Evolutionary conservation across 148 eudicot genomes (phyloP), one percentile per base, ranked within the genome.

Genomic region (Diospyros lotus): DNA sequence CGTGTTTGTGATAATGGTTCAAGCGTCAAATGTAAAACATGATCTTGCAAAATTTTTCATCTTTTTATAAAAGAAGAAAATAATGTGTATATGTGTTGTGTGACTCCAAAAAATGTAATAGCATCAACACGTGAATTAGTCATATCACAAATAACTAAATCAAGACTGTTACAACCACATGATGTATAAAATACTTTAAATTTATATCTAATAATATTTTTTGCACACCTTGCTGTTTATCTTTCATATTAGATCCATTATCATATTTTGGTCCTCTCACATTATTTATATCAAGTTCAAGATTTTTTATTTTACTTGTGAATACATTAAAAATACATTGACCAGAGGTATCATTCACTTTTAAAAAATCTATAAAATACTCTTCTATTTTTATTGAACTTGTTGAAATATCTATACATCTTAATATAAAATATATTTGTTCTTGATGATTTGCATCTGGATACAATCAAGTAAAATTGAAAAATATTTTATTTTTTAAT

Each of bases 1-100:
- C 71, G 61, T 44, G 77, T 51, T 64, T 74, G 61, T 18, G 70
- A 51, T 54, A 74, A 64, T 51, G 60, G 15, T 51, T 74, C 64
- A 14, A 74, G 13, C 52, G 50, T 64, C 6, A 64, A n/a, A 2
- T 51, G 8, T 50, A 13, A 13, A 48, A 69, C 10, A 69, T 46
- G 28, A 8, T 69, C 18, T 11, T 3, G 4, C 38, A 50, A 38
- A 0, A 50, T 38, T 8, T 10, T 51, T 58, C 58, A 69, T 9
- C 72, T 10, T 3, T 68, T 50, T 9, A 58, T 46, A 3, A 58
- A 69, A 43, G 58, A 46, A 15, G 58, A 13, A 8, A 69, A 69
- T 39, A 69, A 46, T 11, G 0, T 14, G 1, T 48, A 48, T 4
- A 48, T 48, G 8, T 1, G 52, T 48, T 48, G 52, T 48, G 8